Evolutionary conservation across 164 flowering plant genomes (phyloP), one percentile per base, ranked within the genome.

Genomic region (Vitis cinerea): DNA sequence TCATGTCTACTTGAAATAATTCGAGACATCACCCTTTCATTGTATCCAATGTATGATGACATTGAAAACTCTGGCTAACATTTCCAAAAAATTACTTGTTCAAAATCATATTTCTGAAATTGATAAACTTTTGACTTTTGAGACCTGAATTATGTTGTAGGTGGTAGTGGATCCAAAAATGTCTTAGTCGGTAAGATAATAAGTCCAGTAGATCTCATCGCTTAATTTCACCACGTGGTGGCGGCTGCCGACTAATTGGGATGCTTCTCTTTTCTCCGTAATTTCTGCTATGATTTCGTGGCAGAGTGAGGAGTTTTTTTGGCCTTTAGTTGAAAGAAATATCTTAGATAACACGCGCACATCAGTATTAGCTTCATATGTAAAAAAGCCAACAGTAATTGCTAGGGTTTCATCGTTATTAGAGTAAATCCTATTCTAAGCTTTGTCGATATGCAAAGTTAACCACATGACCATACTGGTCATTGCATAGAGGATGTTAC

Each of bases 101-200:
- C 59, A 54, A 51, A 53, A 61, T 57, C 47, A 15, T 27, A 65
- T 31, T 5, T 51, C 10, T 14, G 27, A 19, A 44, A 48, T 61
- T 16, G 44, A 54, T 73, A 3, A 37, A 30, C 37, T 17, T 67
- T 73, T 48, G 76, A 73, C 70, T 66, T 56, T 50, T 15, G 63
- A 13, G 70, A 49, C 49, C 1, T 15, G 23, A 59, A 23, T 51
- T 9, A 65, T 60, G 44, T 58, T 64, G 9, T 51, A 44, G 72
- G 30, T 57, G 47, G 55, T 58, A 63, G 76, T 56, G 76, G 72
- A 58, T 68, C 29, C 37, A 50, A 29, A 63, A 29, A 17, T 31
- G 23, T 67, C 55, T 23, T 29, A 0, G 3, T 61, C 15, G 50
- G 9, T 54, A 19, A 53, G 75, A n/a, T 61, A 15, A 61, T 11